Percentiles rank a stretch among this genome's conserved stretches.
These are phyloP conservation scores for Ambrosiella beaveri DNA, from an alignment of 2,329 filamentous ascomycete genomes.

Conservation along the genomic window DNA sequence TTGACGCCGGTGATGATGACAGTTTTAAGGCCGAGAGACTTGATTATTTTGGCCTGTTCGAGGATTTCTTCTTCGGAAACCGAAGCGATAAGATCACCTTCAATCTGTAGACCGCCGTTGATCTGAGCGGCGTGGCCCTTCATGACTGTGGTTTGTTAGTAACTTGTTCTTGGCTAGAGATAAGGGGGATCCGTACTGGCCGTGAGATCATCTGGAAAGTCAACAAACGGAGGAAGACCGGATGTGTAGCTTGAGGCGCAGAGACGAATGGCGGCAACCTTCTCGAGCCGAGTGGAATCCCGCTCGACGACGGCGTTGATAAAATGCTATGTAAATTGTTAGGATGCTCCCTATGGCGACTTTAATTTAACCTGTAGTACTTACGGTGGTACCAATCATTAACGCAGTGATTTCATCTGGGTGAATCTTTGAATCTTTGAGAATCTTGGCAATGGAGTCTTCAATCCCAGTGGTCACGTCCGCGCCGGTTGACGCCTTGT, in stretches of 20 bases:
- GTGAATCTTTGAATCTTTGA: constrained; percentile 7
- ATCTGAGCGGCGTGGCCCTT: constrained; percentile 15
- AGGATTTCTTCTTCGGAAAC: constrained; percentile 12
- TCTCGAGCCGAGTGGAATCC: constrained; percentile 29
- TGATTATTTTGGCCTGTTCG: constrained; percentile 15
- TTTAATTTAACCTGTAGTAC: background rate
- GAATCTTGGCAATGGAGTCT: constrained; percentile 5
- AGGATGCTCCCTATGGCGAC: background rate
- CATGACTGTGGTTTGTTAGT: constrained; percentile 10
- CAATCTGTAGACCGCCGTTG: constrained; percentile 15
- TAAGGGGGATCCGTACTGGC: background rate
- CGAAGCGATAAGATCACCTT: constrained; percentile 14
- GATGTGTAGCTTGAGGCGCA: constrained; percentile 27
- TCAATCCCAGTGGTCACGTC: constrained; percentile 31
- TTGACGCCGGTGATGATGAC: constrained; percentile 41
- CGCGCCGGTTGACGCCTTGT: constrained; percentile 32
- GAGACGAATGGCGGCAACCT: constrained; percentile 36
- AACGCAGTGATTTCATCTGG: constrained; percentile 27
- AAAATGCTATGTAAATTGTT: constrained; percentile 25
- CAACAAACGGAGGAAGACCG: constrained; percentile 31
- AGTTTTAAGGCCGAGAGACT: constrained; percentile 18
- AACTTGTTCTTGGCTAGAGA: background rate
- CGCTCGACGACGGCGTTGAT: constrained; percentile 40
- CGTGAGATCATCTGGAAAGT: constrained; percentile 32
- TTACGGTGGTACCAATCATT: constrained; percentile 34